Evolutionary conservation across 495 filamentous ascomycete genomes (phyloP).

Genomic region (Penicillium soppii): DNA sequence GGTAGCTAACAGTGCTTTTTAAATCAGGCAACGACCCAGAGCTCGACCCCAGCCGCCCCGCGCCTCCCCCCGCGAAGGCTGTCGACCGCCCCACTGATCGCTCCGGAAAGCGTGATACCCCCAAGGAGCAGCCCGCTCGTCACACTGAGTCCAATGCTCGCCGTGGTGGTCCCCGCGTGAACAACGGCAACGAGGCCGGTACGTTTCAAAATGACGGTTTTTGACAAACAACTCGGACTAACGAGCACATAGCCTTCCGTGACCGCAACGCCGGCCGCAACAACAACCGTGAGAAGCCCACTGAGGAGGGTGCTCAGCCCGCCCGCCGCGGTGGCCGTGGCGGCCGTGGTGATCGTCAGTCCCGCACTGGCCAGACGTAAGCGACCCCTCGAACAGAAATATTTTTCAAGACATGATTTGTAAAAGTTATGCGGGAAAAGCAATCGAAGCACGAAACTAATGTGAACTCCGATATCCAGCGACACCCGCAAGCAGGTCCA

Average conservation of each 20-base stretch:
- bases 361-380: slow-evolving; percentile 70
- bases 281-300: slow-evolving; percentile 79
- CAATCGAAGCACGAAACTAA: slow-evolving; percentile 7
- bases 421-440: background rate
- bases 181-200: slow-evolving; percentile 82
- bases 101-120: slow-evolving; percentile 84
- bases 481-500: slow-evolving; percentile 91
- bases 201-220: slow-evolving; percentile 30
- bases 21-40: slow-evolving; percentile 81
- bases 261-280: slow-evolving; percentile 80
- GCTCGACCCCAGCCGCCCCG: slow-evolving; percentile 74
- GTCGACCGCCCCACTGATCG: slow-evolving; percentile 80
- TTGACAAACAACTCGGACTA: slow-evolving; percentile 6
- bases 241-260: slow-evolving; percentile 67
- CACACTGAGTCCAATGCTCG: slow-evolving; percentile 48
- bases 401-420: too few species aligned
- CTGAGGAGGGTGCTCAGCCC: slow-evolving; percentile 64
- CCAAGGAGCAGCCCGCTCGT: slow-evolving; percentile 59
- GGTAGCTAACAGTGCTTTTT: slow-evolving; percentile 19
- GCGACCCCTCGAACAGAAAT: slow-evolving; percentile 17
- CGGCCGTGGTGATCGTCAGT: slow-evolving; percentile 77
- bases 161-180: slow-evolving; percentile 53
- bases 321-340: slow-evolving; percentile 53
- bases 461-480: slow-evolving; percentile 36
- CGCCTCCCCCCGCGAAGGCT: slow-evolving; percentile 76